Conservation (phyloP, 2,329 filamentous ascomycete species). For the Nemania sp. region DNA sequence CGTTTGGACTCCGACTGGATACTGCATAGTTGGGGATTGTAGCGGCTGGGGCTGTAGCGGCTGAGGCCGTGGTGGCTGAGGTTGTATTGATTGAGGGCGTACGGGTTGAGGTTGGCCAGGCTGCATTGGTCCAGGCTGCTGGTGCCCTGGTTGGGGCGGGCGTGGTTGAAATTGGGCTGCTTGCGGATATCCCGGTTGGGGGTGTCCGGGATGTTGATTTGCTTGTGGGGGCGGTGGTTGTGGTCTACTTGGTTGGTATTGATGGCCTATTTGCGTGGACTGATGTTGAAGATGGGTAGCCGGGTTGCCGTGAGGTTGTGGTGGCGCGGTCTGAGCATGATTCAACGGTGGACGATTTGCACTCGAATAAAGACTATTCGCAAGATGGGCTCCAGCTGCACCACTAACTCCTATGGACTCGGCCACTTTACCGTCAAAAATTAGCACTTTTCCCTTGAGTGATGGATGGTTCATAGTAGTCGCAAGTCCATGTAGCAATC, state of each 20-base stretch:
- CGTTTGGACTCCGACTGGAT: conserved; percentile 29
- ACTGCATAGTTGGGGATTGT: conserved; percentile 20
- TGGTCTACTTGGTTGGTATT: conserved; percentile 9
- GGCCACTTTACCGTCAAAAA: conserved; percentile 14
- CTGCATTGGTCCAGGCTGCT: background rate
- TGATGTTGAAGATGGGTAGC: conserved; percentile 7
- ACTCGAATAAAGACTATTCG: conserved; percentile 9
- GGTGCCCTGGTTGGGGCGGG: background rate
- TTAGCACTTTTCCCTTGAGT: conserved; percentile 5
- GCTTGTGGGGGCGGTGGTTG: background rate
- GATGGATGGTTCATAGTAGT: conserved; percentile 17
- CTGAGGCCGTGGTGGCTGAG: conserved; percentile 15
- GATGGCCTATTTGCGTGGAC: conserved; percentile 5
- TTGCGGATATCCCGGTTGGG: background rate
- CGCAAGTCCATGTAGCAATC: background rate
- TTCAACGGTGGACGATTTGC: conserved; percentile 18
- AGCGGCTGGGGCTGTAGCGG: background rate
- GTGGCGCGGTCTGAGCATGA: conserved; percentile 24
- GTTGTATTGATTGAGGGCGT: conserved; percentile 23
- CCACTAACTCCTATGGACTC: conserved; percentile 22
- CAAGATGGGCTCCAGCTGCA: conserved; percentile 22
- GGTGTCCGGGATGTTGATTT: background rate
- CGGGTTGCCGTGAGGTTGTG: conserved; percentile 17
- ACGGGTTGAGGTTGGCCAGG: background rate
- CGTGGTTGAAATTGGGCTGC: background rate